Evolutionary conservation across 805 yeast genomes (phyloP), one percentile per base, ranked within the genome.

Genomic region (Maudiozyma saulgeensis): DNA sequence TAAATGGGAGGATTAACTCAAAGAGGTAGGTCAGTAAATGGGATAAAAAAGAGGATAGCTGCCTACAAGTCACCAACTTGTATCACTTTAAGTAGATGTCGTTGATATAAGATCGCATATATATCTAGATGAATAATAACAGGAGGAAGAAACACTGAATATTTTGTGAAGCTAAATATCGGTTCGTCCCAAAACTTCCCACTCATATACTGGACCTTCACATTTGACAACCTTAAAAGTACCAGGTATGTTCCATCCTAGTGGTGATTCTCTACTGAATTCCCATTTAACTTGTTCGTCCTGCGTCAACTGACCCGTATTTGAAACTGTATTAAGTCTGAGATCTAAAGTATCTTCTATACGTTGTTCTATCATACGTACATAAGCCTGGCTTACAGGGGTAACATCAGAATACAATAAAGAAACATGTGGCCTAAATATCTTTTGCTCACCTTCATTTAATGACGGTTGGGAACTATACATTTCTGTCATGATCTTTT

Each of bases 371-470:
- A 85, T 76, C 2, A 85, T 79, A 45, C 80, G 72, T 63, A 79
- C 72, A 50, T 79, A 68, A 1, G 90, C 89, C 57, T 75, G 81
- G 53, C 82, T 82, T 13, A 87, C 76, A 9, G 87, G 87, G 55
- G 78, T 74, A 26, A 76, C 62, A 51, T 79, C 75, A 9, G 88
- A 80, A 63, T 86, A 86, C 5, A 80, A 80, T 48, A 86, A 65
- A 7, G 89, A 82, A 16, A 86, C 68, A 61, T 86, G 95, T 1
- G 95, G 95, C 47, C 77, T 79, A 59, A 71, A 86, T 47, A 80
- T 83, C 4, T 66, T 58, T 13, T 51, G 52, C 11, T 75, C 70
- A 41, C 60, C 58, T 7, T 72, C 70, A 48, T 69, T 63, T 5
- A 56, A 50, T 12, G 58, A 56, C 18, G 57, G 55, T 11, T 56